Base-by-base conservation (phyloP, 139 green algal genomes). In the Trebouxia sp. region DNA sequence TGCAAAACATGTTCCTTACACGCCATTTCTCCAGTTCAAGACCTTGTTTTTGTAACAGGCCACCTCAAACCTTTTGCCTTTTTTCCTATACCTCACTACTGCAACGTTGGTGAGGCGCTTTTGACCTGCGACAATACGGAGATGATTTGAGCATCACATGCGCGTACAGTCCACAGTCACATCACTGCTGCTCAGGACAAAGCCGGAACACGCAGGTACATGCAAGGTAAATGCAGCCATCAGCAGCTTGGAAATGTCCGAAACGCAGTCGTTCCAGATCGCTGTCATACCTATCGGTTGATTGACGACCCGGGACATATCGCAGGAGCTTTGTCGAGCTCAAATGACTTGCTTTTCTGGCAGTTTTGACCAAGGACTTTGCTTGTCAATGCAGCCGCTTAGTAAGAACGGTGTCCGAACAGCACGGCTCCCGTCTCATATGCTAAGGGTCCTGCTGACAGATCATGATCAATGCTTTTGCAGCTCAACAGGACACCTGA, bases 41-140 rank as follows among this genome's bases (percentile, higher is more conserved):
- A 98, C 93, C 78, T 98, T 99, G 91, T 99, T 99, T 78, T 98
- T 97, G 91, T 99, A 99, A 86, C 96, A 99, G 0, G 97, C 97
- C 14, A 99, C 92, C 84, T 99, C 97, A 84, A 99, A 99, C 3
- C 95, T 88, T 78, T 93, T 92, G 35, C 97, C 97, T 24, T 86
- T 82, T 84, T 97, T 98, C 80, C 97, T 98, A 8, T 95, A 84
- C 6, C 93, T 83, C 37, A 99, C 97, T 1, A 99, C 90, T 14
- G 97, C 97, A 20, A 99, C 90, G 84, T 99, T 99, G 7, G 97
- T 99, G 66, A 99, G 92, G 53, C 96, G 88, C 85, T 99, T 99
- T 83, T 99, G 96, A 35, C 96, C 96, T 97, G 89, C 80, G 65
- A 30, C 10, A 53, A 26, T 26, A 65, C 11, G 15, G 30, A 43